Conservation (phyloP, 192 early-diverging fungal species). For the Pilobolus umbonatus region DNA sequence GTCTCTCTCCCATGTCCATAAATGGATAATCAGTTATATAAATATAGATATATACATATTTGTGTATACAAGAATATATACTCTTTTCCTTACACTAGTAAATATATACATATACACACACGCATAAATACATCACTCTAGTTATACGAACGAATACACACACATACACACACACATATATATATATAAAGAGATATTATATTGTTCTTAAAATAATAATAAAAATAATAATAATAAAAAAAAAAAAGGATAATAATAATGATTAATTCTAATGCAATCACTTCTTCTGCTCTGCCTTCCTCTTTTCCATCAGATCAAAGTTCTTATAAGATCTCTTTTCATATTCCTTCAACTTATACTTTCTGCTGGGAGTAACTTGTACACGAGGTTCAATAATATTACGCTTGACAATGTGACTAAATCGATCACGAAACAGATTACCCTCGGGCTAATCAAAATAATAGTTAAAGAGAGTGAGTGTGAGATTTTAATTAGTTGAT, state of each 20-base stretch:
- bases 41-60: too few relatives aligned
- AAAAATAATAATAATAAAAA: background rate
- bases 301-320: constrained; percentile 33
- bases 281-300: constrained; percentile 1
- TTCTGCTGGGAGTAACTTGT: constrained; percentile 35
- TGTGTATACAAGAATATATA: too few relatives aligned
- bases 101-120: background rate
- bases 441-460: constrained; percentile 57
- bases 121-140: background rate
- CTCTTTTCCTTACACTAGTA: background rate
- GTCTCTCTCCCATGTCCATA: constrained; percentile 27
- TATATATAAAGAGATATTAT: too few relatives aligned
- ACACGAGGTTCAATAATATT: constrained; percentile 53
- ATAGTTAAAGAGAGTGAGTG: background rate
- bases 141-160: too few relatives aligned
- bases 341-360: constrained; percentile 49
- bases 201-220: constrained; percentile 2
- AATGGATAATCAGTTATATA: constrained; percentile 10
- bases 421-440: constrained; percentile 51
- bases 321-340: constrained; percentile 53
- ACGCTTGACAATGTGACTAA: constrained; percentile 47
- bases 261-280: background rate
- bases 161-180: too few relatives aligned
- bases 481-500: background rate
- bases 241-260: background rate